Base-by-base conservation (phyloP, 2,329 filamentous ascomycete genomes). In the Xylaria multiplex region DNA sequence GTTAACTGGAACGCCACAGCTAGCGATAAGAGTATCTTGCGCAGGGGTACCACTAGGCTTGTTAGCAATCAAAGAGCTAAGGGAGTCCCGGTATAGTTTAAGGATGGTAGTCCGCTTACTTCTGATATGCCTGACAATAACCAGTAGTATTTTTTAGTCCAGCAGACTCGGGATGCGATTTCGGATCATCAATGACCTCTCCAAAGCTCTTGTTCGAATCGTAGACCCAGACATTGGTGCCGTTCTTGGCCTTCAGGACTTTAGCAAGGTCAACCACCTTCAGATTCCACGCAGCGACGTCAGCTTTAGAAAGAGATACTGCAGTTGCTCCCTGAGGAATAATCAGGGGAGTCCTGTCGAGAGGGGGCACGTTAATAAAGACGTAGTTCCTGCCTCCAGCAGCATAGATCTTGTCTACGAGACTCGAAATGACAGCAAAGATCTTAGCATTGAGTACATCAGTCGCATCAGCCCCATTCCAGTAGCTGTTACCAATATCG, bases 361-460 rank as follows among this genome's bases (percentile, higher is more conserved):
- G 76, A 1, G 85, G 85, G 1, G 88, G 88, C 0, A 89, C 86
- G 59, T 83, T 88, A 35, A 90, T 67, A 59, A 90, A 81, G 1
- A 84, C 79, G 66, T 90, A 90, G 62, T 88, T 88, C 5, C 87
- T 79, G 2, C 82, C 82, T 0, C 88, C 88, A 2, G 80, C 78
- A 2, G 77, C 73, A 67, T 88, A 88, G 6, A 91, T 77, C 22
- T 80, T 64, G 60, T 81, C 76, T 0, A 83, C 72, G 1, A 84
- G 73, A 3, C 73, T 73, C 13, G 79, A 79, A 61, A 84, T 84
- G 22, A 79, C 77, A 1, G 73, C 76, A n/a, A 84, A 80, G 2
- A 83, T 80, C n/a, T 75, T 70, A 2, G 70, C 70, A 54, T 82
- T 77, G 3, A 85, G 72, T 0, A 70, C 73, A 0, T 72, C 71